A percentile compares a stretch with the other conserved stretches of the same genome.
Conservation (phyloP, 2,329 filamentous ascomycete species). For the Chaetomiaceae sp. region DNA sequence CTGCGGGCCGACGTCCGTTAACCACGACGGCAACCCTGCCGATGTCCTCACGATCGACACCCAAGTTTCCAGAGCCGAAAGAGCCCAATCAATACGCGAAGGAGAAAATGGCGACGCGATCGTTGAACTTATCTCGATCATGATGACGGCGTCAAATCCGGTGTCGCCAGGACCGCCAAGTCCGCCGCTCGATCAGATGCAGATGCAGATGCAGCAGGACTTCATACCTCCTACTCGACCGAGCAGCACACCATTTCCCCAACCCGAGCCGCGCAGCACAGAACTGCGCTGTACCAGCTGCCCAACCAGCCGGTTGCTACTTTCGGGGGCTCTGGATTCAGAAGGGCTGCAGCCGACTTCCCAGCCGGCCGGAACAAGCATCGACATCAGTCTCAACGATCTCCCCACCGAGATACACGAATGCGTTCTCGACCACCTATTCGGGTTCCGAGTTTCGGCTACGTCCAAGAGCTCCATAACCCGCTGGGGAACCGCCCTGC, state of each 20-base stretch:
- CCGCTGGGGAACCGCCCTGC: slow-evolving; percentile 60
- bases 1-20: slow-evolving; percentile 22
- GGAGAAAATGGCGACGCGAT: slow-evolving; percentile 40
- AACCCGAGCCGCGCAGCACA: slow-evolving; percentile 46
- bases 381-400: slow-evolving; percentile 42
- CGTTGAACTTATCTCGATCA: slow-evolving; percentile 42
- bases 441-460: slow-evolving; percentile 62
- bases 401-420: slow-evolving; percentile 69
- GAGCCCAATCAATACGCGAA: slow-evolving; percentile 29
- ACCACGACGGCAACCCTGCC: slow-evolving; percentile 17
- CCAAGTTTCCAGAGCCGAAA: slow-evolving; percentile 25
- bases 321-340: slow-evolving; percentile 26
- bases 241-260: slow-evolving; percentile 57
- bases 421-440: slow-evolving; percentile 65
- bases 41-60: slow-evolving; percentile 30
- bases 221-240: slow-evolving; percentile 50
- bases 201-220: slow-evolving; percentile 42
- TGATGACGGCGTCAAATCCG: slow-evolving; percentile 48
- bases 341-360: slow-evolving; percentile 28
- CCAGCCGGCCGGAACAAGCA: slow-evolving; percentile 24
- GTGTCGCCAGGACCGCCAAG: slow-evolving; percentile 52
- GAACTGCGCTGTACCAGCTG: slow-evolving; percentile 40
- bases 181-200: slow-evolving; percentile 46
- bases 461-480: slow-evolving; percentile 53
- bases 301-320: slow-evolving; percentile 31